phyloP scores from a whole-genome alignment of 345 rosid species.

The Euphorbia peplus region DNA sequence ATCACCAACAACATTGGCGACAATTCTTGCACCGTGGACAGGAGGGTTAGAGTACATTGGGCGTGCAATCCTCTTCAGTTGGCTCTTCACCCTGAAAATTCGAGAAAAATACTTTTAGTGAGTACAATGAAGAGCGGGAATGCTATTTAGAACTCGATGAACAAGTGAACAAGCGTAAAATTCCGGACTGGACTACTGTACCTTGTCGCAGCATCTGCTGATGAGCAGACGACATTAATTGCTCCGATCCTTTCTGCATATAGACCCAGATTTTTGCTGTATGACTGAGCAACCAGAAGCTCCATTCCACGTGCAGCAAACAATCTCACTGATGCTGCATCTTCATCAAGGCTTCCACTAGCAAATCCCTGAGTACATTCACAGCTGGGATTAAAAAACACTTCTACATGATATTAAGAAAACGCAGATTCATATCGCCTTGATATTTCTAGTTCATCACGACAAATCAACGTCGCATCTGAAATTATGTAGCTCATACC shows the following conservation, averaged over 20 bases:
- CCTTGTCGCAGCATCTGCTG: slow-evolving; percentile 86
- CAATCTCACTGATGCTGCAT: slow-evolving; percentile 86
- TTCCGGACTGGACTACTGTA: slow-evolving; percentile 15
- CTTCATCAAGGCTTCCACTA: slow-evolving; percentile 93
- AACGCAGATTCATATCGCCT: background rate
- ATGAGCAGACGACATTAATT: slow-evolving; percentile 78
- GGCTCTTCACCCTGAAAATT: slow-evolving; percentile 89
- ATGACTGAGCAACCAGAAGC: slow-evolving; percentile 90
- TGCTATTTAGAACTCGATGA: background rate
- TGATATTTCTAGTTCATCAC: background rate
- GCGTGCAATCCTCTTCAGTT: slow-evolving; percentile 87
- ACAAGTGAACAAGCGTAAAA: slow-evolving; percentile 8
- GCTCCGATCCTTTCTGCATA: slow-evolving; percentile 95
- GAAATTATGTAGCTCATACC: slow-evolving; percentile 39
- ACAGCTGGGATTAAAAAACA: slow-evolving; percentile 12
- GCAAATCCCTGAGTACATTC: slow-evolving; percentile 75
- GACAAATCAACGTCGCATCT: background rate
- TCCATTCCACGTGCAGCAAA: slow-evolving; percentile 85
- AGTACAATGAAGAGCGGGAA: background rate
- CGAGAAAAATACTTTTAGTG: background rate
- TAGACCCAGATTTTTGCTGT: slow-evolving; percentile 91
- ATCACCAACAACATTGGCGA: slow-evolving; percentile 86
- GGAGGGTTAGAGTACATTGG: slow-evolving; percentile 99
- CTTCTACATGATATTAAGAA: background rate
- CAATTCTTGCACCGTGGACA: slow-evolving; percentile 89